Evolutionary conservation across 371 early-diverging fungal species (phyloP).

Genomic region (Lichtheimia corymbifera): DNA sequence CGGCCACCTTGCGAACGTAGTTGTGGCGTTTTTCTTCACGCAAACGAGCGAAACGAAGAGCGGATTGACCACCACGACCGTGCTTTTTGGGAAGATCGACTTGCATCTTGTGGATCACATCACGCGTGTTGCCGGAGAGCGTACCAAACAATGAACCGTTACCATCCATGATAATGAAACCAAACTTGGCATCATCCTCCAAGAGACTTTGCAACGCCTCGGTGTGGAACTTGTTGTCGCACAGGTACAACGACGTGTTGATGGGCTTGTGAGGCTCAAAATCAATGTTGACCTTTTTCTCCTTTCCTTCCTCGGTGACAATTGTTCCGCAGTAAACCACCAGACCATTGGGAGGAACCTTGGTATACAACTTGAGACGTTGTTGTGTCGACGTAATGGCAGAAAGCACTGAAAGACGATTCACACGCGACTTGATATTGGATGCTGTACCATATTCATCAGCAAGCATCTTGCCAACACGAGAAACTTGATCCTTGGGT

Average conservation of each 20-base stretch:
- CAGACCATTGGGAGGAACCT: conserved; percentile 93
- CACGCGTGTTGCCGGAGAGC: conserved; percentile 96
- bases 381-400: conserved; percentile 99
- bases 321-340: conserved; percentile 98
- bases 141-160: conserved; percentile 97
- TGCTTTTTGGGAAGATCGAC: conserved; percentile 99
- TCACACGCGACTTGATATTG: conserved; percentile 99
- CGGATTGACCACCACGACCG: conserved; percentile 99
- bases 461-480: conserved; percentile 93
- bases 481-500: conserved; percentile 96
- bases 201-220: conserved; percentile 92
- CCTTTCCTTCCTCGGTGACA: conserved; percentile 98
- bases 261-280: conserved; percentile 99
- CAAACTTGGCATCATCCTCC: conserved; percentile 97
- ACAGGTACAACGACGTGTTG: conserved; percentile 99
- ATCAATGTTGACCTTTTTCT: conserved; percentile 98
- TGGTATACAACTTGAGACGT: conserved; percentile 94
- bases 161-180: conserved; percentile 99
- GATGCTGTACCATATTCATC: conserved; percentile 99
- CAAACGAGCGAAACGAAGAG: conserved; percentile 99
- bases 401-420: conserved; percentile 95
- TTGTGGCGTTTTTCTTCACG: conserved; percentile 99
- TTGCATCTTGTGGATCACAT: conserved; percentile 92
- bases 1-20: conserved; percentile 99
- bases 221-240: conserved; percentile 99